phyloP scores from a whole-genome alignment of 495 filamentous ascomycete species.

The Filosporella fistucella region DNA sequence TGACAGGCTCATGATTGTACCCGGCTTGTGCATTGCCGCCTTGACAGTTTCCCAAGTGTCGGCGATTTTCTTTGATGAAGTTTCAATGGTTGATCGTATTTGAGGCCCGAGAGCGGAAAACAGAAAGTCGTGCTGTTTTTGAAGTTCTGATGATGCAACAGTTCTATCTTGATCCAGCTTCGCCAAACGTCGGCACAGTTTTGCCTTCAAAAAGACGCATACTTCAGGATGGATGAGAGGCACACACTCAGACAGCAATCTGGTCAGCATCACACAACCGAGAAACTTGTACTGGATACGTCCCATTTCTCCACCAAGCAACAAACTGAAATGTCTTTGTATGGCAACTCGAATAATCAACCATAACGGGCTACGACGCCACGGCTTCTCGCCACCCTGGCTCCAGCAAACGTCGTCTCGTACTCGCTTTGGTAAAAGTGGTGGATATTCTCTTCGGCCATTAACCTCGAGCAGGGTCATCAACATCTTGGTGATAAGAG shows the following conservation, averaged over 20 bases:
- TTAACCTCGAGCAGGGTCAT: conserved; percentile 44
- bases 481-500: conserved; percentile 42
- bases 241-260: conserved; percentile 35
- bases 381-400: conserved; percentile 22
- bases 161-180: too few relatives aligned
- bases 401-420: conserved; percentile 40
- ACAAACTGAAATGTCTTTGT: conserved; percentile 40
- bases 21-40: background rate
- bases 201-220: conserved; percentile 30
- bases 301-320: conserved; percentile 49
- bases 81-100: too few relatives aligned
- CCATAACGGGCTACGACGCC: conserved; percentile 42
- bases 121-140: too few relatives aligned
- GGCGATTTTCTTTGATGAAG: too few relatives aligned
- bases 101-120: too few relatives aligned
- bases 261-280: conserved; percentile 37
- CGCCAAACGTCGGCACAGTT: conserved; percentile 56
- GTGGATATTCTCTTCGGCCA: conserved; percentile 23
- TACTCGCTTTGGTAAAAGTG: conserved; percentile 38
- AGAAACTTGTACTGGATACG: conserved; percentile 55
- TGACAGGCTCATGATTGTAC: conserved; percentile 30
- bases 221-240: conserved; percentile 26
- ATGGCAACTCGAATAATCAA: conserved; percentile 53
- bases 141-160: too few relatives aligned
- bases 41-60: conserved; percentile 5